Evolutionary conservation across 768 basidiomycete genomes (phyloP).

Genomic region (Suillus alpinus): DNA sequence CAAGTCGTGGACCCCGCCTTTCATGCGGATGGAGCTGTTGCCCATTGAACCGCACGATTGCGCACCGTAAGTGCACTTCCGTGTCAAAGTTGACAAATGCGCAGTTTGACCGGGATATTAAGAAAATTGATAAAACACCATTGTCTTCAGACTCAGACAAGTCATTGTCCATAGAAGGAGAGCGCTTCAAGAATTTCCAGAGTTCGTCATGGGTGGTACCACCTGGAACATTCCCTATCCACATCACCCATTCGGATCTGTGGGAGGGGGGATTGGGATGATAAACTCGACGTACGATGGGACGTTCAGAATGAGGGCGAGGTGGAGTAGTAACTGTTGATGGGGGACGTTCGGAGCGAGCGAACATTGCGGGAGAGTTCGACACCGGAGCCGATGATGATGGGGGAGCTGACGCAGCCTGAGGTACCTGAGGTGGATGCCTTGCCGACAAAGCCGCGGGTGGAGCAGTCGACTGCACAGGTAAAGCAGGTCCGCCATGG

Average conservation of each 20-base stretch:
- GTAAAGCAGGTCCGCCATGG: conserved; percentile 11
- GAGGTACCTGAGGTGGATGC: background rate
- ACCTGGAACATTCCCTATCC: conserved; percentile 89
- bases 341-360: conserved; percentile 4
- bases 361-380: conserved; percentile 2
- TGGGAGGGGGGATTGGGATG: conserved; percentile 71
- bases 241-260: conserved; percentile 93
- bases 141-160: conserved; percentile 16
- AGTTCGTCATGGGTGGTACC: conserved; percentile 84
- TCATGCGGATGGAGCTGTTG: conserved; percentile 66
- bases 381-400: conserved; percentile 7
- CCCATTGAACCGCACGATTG: conserved; percentile 75
- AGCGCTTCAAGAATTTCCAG: conserved; percentile 73
- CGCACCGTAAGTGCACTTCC: conserved; percentile 56
- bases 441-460: background rate
- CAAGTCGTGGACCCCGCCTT: conserved; percentile 67
- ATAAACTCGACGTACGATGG: conserved; percentile 49
- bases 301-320: conserved; percentile 22
- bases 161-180: conserved; percentile 12
- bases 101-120: conserved; percentile 93
- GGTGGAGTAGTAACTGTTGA: conserved; percentile 4
- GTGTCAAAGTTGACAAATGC: conserved; percentile 88
- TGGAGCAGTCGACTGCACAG: conserved; percentile 2
- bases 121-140: conserved; percentile 83
- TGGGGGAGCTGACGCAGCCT: background rate